These are phyloP conservation scores for Azolla pinnata DNA, from an alignment of 75 land plant genomes.

Conservation along the genomic window DNA sequence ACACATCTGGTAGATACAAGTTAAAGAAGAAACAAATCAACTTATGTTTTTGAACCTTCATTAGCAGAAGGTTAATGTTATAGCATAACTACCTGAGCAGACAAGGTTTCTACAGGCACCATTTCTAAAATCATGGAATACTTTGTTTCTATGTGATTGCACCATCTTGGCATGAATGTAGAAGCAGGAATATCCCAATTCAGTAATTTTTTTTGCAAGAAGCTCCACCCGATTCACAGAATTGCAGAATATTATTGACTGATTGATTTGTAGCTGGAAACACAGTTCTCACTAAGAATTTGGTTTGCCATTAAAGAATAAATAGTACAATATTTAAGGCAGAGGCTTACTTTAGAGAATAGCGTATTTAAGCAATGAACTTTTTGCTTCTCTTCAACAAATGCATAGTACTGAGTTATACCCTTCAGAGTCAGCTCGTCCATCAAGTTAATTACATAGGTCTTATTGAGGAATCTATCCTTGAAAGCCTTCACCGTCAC, in stretches of 20 bases:
- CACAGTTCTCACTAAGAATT: neutral
- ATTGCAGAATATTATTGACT: conserved; percentile 33
- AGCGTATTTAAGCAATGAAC: conserved; percentile 31
- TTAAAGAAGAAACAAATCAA: conserved; percentile 6
- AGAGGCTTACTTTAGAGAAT: conserved; percentile 23
- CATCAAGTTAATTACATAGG: conserved; percentile 33
- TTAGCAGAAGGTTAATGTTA: no score
- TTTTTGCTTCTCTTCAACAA: conserved; percentile 35
- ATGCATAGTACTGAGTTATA: conserved; percentile 34
- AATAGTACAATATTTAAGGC: no score
- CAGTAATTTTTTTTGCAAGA: conserved; percentile 30
- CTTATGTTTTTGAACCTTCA: neutral
- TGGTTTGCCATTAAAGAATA: no score
- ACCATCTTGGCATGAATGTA: conserved; percentile 40
- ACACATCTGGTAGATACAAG: conserved; percentile 27
- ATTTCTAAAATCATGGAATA: conserved; percentile 33
- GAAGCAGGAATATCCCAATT: conserved; percentile 36
- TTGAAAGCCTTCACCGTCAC: conserved; percentile 34
- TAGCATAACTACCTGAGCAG: conserved; percentile 32
- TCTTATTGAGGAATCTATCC: conserved; percentile 29
- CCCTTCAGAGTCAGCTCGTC: conserved; percentile 33
- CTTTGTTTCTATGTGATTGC: conserved; percentile 30
- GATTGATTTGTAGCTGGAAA: conserved; percentile 31
- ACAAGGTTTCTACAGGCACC: conserved; percentile 35
- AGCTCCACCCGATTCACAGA: conserved; percentile 37